These are phyloP conservation scores for Jackrogersella multiformis DNA, from an alignment of 495 filamentous ascomycete species.

Conservation along the genomic window DNA sequence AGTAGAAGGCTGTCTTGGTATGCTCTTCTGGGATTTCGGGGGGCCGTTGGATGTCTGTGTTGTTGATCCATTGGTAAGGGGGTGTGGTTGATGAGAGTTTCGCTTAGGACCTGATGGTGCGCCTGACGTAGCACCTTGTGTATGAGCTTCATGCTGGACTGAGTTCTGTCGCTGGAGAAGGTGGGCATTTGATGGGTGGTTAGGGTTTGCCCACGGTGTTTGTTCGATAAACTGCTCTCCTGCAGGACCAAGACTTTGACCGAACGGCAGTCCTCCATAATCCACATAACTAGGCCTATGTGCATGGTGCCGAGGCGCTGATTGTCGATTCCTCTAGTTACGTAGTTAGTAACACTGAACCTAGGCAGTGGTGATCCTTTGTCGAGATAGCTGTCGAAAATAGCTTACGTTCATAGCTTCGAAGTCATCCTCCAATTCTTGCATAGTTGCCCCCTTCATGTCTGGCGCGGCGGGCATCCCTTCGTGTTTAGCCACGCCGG, in stretches of 20 bases:
- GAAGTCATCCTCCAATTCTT: conserved; percentile 85
- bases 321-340: conserved; percentile 41
- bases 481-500: conserved; percentile 90
- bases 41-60: conserved; percentile 39
- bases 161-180: conserved; percentile 55
- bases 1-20: conserved; percentile 37
- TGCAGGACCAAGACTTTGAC: conserved; percentile 64
- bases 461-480: conserved; percentile 95
- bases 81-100: conserved; percentile 47
- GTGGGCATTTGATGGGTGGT: conserved; percentile 74
- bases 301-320: conserved; percentile 33
- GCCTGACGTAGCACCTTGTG: conserved; percentile 30
- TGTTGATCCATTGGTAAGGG: conserved; percentile 42
- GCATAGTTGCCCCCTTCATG: conserved; percentile 72
- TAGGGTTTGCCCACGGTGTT: conserved; percentile 88
- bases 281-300: conserved; percentile 43
- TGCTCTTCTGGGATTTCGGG: conserved; percentile 33
- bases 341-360: conserved; percentile 23
- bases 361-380: not conserved
- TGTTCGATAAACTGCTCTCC: conserved; percentile 85
- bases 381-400: conserved; percentile 6
- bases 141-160: conserved; percentile 43
- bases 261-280: conserved; percentile 51
- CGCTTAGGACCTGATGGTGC: conserved; percentile 45
- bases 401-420: conserved; percentile 85